Evolutionary conservation across 345 rosid species (phyloP).

Genomic region (Ceriops tagal): DNA sequence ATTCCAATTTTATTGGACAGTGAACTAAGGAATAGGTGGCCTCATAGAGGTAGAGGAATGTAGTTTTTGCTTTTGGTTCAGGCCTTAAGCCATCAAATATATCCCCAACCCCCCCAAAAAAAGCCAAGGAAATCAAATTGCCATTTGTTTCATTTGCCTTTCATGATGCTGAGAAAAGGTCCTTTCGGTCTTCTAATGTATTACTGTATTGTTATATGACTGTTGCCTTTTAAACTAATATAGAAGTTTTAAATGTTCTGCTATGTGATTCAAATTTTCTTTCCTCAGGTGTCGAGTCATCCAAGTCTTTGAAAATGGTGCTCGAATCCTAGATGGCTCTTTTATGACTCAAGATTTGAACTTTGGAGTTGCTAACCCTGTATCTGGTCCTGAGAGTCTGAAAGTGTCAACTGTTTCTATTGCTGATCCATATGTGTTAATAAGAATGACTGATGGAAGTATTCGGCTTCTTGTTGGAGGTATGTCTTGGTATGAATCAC

Average conservation of each 20-base stretch:
- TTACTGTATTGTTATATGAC: neutral
- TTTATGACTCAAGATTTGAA: constrained; percentile 89
- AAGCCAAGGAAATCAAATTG: neutral
- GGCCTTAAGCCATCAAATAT: too few species aligned
- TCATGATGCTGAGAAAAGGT: neutral
- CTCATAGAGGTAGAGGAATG: too few species aligned
- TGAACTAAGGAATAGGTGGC: too few species aligned
- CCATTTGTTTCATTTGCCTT: constrained; percentile 2
- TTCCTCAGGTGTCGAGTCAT: constrained; percentile 81
- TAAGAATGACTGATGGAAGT: constrained; percentile 88
- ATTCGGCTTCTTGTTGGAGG: constrained; percentile 92
- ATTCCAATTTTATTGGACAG: too few species aligned
- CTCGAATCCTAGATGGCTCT: constrained; percentile 92
- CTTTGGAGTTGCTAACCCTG: constrained; percentile 69
- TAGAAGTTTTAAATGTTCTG: neutral
- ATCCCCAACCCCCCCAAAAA: too few species aligned
- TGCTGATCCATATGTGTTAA: constrained; percentile 85
- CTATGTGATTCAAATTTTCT: constrained; percentile 6
- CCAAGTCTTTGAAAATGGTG: constrained; percentile 90
- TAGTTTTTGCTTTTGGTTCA: too few species aligned
- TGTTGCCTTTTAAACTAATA: neutral
- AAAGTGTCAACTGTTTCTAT: constrained; percentile 78
- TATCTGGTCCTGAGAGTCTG: constrained; percentile 61
- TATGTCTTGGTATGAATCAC: constrained; percentile 24
- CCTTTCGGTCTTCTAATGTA: neutral